Evolutionary conservation across 495 filamentous ascomycete genomes (phyloP), one percentile per base, ranked within the genome.

Genomic region (Lepidopterella palustris): DNA sequence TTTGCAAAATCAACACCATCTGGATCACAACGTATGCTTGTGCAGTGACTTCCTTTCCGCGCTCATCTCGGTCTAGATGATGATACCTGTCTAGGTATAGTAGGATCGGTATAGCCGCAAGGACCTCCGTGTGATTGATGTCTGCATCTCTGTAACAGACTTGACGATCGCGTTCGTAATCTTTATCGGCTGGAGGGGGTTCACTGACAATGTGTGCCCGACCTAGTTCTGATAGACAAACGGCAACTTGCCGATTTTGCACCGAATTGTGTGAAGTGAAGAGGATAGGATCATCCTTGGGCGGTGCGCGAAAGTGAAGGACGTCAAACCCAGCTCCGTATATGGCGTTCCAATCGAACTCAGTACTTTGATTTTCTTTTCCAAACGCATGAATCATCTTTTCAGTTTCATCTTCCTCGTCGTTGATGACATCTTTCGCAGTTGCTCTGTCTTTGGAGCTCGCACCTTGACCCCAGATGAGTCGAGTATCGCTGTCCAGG

Each of bases 391-490:
- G 75, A 40, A 98, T 77, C 71, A 98, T 79, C 28, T 70, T 72
- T 57, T 91, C 82, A 0, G 86, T 84, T 57, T 88, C 81, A 8
- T 75, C 72, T 0, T 78, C 75, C 54, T 88, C 80, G 0, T 84
- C 89, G 59, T 88, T 89, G 40, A 88, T 71, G 4, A 96, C 85
- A 0, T 72, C 65, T 9, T 74, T 71, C 2, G 90, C 88, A 0
- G 73, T 64, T 0, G 75, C 74, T 15, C 76, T 74, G 0, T 72
- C 74, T 72, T 97, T 97, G 10, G 74, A 69, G 0, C 78, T 79
- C 2, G 92, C 95, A 4, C 93, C 93, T 73, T 96, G 91, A 27
- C 93, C 93, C 90, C 91, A 97, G 61, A 99, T 96, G 13, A 68
- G 72, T 32, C 75, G 72, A 20, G 82, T 77, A 10, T 82, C 72